Percentiles rank a stretch among this genome's conserved stretches.
Evolutionary conservation across 352 stramenopile genomes (phyloP).

Genomic region (Pythium volutum): DNA sequence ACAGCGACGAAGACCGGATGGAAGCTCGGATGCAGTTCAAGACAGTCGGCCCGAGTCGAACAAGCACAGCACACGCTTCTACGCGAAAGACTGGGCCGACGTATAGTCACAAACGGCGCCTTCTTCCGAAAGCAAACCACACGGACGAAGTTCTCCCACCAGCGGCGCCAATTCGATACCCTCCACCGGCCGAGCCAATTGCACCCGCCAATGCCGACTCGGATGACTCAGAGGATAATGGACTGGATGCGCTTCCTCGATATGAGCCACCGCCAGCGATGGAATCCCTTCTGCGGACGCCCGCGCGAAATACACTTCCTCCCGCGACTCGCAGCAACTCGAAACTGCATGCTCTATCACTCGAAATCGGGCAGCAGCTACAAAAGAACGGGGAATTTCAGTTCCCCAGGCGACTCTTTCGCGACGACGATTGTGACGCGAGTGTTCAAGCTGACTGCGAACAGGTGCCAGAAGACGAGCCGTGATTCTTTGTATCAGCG

Average conservation of each 20-base stretch:
- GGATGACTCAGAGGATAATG: constrained; percentile 27
- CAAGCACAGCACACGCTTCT: neutral
- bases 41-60: neutral
- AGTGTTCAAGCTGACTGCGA: neutral
- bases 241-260: constrained; percentile 15
- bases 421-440: neutral
- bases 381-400: constrained; percentile 33
- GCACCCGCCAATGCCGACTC: constrained; percentile 17
- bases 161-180: constrained; percentile 16
- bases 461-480: constrained; percentile 14
- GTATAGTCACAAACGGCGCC: constrained; percentile 13
- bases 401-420: constrained; percentile 35
- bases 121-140: constrained; percentile 1
- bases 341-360: constrained; percentile 22
- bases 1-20: constrained; percentile 16
- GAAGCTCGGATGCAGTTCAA: constrained; percentile 15
- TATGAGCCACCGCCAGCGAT: constrained; percentile 2
- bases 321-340: neutral
- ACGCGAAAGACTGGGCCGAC: neutral
- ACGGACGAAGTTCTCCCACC: constrained; percentile 17
- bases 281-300: neutral
- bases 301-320: neutral
- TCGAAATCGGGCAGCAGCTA: constrained; percentile 29
- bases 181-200: neutral
- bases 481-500: neutral